Evolutionary conservation across 1,139 yeast species (phyloP).

Genomic region (Scheffersomyces insectosa): DNA sequence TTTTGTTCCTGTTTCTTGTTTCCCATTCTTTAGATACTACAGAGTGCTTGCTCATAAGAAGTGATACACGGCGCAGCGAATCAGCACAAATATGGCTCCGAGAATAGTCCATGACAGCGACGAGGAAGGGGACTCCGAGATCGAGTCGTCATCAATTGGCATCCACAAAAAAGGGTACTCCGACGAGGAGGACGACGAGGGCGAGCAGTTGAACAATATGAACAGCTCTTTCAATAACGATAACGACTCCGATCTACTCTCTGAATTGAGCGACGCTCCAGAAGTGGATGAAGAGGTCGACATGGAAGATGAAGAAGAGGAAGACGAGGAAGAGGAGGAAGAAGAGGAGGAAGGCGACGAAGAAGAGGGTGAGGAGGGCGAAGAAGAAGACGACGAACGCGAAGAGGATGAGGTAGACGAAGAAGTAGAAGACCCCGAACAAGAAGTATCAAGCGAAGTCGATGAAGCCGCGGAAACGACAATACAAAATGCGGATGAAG

Average conservation of each 20-base stretch:
- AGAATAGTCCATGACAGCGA: conserved; percentile 12
- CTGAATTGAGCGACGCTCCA: not conserved
- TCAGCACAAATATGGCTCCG: not conserved
- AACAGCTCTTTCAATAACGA: not conserved
- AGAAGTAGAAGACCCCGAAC: conserved; percentile 10
- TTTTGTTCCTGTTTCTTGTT: too few relatives aligned
- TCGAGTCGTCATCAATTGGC: not conserved
- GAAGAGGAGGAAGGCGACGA: conserved; percentile 8
- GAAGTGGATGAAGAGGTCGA: conserved; percentile 10
- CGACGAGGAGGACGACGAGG: conserved; percentile 10
- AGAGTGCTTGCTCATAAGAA: too few relatives aligned
- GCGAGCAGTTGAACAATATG: conserved; percentile 8
- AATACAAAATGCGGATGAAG: conserved; percentile 21
- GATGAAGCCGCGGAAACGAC: conserved; percentile 18
- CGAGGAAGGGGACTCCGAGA: conserved; percentile 10
- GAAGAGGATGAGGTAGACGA: conserved; percentile 24
- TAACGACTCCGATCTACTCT: not conserved
- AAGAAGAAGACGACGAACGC: conserved; percentile 20
- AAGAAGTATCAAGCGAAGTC: conserved; percentile 17
- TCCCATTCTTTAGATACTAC: too few relatives aligned
- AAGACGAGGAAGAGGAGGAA: conserved; percentile 15
- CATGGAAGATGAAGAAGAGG: conserved; percentile 17
- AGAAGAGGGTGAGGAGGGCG: conserved; percentile 17
- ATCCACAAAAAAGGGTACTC: conserved; percentile 11
- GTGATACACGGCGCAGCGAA: too few relatives aligned